Percentiles rank a stretch among this genome's conserved stretches.
phyloP scores from a whole-genome alignment of 2,329 filamentous ascomycete species.

The Albifimbria verrucaria region DNA sequence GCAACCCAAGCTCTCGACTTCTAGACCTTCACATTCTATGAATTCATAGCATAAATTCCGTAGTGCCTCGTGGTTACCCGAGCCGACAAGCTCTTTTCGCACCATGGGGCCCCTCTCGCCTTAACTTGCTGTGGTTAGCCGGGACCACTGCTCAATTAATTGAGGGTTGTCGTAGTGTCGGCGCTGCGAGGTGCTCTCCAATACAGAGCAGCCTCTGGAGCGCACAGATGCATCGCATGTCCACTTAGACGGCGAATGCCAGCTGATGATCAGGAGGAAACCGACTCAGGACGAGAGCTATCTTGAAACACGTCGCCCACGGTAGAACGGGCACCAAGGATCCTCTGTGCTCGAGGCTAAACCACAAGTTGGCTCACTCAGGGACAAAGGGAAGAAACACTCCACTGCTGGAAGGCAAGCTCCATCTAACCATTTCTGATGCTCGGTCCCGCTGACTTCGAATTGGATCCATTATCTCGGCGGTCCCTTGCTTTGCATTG shows the following conservation, averaged over 20 bases:
- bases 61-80: not conserved
- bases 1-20: not conserved
- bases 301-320: too few relatives aligned
- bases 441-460: not conserved
- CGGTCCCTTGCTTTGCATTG: not conserved
- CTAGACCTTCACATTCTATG: not conserved
- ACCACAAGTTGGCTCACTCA: too few relatives aligned
- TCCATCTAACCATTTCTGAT: not conserved
- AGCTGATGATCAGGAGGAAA: too few relatives aligned
- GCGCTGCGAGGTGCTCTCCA: not conserved
- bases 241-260: not conserved
- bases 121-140: not conserved
- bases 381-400: too few relatives aligned
- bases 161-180: not conserved
- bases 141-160: not conserved
- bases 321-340: too few relatives aligned
- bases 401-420: too few relatives aligned
- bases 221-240: not conserved
- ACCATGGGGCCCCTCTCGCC: not conserved
- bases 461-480: too few relatives aligned
- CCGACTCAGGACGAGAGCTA: too few relatives aligned
- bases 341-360: too few relatives aligned
- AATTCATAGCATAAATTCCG: not conserved
- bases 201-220: not conserved
- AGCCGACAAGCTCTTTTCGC: not conserved